Conservation (phyloP, 306 rosid species). For the Comarum palustre region DNA sequence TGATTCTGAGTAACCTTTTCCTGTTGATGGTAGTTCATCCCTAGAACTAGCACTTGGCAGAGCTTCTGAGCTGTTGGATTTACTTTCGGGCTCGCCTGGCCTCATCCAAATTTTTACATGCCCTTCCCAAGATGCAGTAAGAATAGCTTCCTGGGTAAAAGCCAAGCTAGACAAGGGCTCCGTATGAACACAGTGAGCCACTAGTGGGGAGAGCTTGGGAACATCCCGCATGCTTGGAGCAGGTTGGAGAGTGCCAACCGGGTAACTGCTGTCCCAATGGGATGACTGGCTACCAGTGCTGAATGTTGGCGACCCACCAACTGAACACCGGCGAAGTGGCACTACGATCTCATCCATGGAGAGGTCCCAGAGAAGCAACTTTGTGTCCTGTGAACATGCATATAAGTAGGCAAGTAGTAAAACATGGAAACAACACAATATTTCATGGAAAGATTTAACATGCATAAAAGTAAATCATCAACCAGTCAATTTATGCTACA, state of each 20-base stretch:
- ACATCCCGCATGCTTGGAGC: conserved; percentile 88
- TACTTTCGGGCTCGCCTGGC: conserved; percentile 61
- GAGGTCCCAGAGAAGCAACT: conserved; percentile 91
- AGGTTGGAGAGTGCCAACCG: conserved; percentile 81
- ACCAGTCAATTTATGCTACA: neutral
- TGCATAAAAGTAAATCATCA: neutral
- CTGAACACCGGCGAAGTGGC: conserved; percentile 70
- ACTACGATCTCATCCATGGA: conserved; percentile 86
- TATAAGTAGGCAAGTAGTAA: neutral
- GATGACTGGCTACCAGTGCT: conserved; percentile 95
- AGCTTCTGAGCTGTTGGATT: conserved; percentile 52
- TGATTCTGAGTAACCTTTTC: conserved; percentile 9
- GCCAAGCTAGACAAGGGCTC: conserved; percentile 83
- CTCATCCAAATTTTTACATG: conserved; percentile 85
- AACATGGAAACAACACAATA: neutral
- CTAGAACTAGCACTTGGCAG: conserved; percentile 46
- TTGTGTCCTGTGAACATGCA: conserved; percentile 60
- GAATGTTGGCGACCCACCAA: conserved; percentile 92
- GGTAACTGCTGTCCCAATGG: conserved; percentile 73
- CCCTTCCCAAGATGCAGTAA: conserved; percentile 92
- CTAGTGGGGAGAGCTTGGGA: conserved; percentile 82
- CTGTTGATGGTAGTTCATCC: conserved; percentile 22
- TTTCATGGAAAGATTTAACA: neutral
- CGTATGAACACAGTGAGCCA: conserved; percentile 77
- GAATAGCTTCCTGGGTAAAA: conserved; percentile 79